Base-by-base conservation (phyloP, 768 basidiomycete genomes). In the Pleurotus ostreatus region DNA sequence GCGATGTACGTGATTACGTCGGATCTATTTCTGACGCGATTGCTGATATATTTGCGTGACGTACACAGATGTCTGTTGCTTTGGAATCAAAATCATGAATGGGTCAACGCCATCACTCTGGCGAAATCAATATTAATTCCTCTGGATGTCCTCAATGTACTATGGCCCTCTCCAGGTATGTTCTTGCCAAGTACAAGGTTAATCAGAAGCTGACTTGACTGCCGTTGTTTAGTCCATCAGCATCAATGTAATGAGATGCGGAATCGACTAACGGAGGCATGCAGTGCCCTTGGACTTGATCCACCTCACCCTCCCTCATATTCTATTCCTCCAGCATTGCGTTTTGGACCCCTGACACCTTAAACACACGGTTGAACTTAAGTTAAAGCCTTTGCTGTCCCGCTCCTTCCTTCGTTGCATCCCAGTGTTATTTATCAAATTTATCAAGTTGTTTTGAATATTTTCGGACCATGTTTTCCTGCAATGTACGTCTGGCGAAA, bases 51-150 rank as follows among this genome's bases (percentile, higher is more conserved):
- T 11, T 11, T 34, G 30, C 8, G 55, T 53, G 51, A 41, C 12
- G 18, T 34, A 44, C 45, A 30, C 58, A 88, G 86, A 60, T 87
- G 86, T 61, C 70, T 91, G 37, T 71, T 79, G 2, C 65, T 92
- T 16, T 91, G 85, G 85, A 78, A 78, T 49, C 76, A 81, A 55
- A 86, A 92, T 64, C 76, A 71, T 5, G 70, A 76, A 3, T 71
- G 89, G 22, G 66, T 74, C 51, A 76, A 79, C 30, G 86, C 87
- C 7, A 67, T 92, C 26, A 78, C 85, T 22, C 73, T 90, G 9
- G 90, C 81, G 5, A 88, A 88, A 65, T 74, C 77, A 0, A 80
- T 91, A 56, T 71, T 89, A 23, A 63, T 77, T 8, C 79, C 84
- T 2, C 72, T 89, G 37, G 88, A 91, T 55, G 79, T 82, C 13